Percentiles rank a stretch among this genome's conserved stretches.
Evolutionary conservation across 345 rosid species (phyloP).

Genomic region (Murraya paniculata): DNA sequence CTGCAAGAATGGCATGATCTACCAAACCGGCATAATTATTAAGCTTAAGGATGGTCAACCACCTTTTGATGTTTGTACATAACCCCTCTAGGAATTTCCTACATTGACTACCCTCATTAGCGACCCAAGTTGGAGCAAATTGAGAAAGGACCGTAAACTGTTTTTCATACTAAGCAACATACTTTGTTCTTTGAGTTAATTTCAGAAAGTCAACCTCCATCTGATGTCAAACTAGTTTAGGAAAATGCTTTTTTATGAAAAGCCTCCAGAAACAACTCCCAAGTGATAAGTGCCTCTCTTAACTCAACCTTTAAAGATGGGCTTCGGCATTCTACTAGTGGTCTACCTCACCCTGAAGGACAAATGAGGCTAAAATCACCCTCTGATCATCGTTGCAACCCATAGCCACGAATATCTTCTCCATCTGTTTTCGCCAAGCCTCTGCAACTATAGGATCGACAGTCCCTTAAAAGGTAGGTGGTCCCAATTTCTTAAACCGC

Average conservation of each 20-base stretch:
- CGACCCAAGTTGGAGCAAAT: no score
- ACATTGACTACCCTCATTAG: no score
- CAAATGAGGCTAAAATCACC: background rate
- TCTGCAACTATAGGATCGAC: background rate
- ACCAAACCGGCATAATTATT: no score
- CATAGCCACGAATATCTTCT: background rate
- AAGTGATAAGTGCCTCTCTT: background rate
- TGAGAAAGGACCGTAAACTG: no score
- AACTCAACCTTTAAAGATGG: background rate
- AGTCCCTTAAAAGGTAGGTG: background rate
- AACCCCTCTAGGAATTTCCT: no score
- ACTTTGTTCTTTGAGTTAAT: no score
- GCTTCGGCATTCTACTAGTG: background rate
- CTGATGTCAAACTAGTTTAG: background rate
- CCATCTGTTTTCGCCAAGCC: background rate
- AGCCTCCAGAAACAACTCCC: background rate
- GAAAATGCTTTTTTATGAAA: background rate
- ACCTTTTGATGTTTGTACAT: no score
- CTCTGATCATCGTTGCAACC: background rate
- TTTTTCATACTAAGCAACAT: no score
- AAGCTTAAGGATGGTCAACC: no score
- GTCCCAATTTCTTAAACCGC: background rate
- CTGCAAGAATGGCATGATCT: no score
- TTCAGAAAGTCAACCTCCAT: no score
- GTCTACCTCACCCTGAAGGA: background rate